Evolutionary conservation across 2,329 filamentous ascomycete species (phyloP).

Genomic region (Hymenoscyphus salicellus): DNA sequence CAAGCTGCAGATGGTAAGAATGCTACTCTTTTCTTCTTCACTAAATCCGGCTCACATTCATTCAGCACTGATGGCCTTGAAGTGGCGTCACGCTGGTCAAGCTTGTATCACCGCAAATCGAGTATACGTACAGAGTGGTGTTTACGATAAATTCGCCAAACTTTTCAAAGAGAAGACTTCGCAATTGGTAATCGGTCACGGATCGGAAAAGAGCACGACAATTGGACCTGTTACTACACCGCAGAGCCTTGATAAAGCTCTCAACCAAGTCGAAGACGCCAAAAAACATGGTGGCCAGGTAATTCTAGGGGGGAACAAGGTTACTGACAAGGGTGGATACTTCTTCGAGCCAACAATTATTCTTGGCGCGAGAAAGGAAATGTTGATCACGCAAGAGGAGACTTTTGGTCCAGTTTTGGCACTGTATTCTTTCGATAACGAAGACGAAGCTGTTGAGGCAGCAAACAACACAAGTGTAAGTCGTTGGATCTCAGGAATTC

Average conservation of each 20-base stretch:
- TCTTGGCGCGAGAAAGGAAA: conserved; percentile 54
- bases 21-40: not conserved
- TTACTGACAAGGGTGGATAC: conserved; percentile 52
- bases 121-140: conserved; percentile 60
- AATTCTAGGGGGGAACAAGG: conserved; percentile 58
- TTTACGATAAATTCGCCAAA: conserved; percentile 60
- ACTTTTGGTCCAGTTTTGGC: conserved; percentile 64
- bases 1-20: conserved; percentile 47
- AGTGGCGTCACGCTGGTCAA: conserved; percentile 60
- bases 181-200: conserved; percentile 60
- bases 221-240: conserved; percentile 60
- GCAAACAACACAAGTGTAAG: conserved; percentile 54
- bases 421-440: conserved; percentile 62
- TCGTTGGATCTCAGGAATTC: not conserved
- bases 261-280: conserved; percentile 62
- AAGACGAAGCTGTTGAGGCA: conserved; percentile 58
- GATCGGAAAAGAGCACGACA: conserved; percentile 52
- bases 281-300: conserved; percentile 59
- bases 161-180: conserved; percentile 51
- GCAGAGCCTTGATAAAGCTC: conserved; percentile 54
- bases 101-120: conserved; percentile 64
- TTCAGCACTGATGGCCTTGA: conserved; percentile 44
- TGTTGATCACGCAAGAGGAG: conserved; percentile 58
- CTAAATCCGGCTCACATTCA: not conserved
- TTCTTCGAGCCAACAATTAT: conserved; percentile 70